A percentile compares a stretch with the other conserved stretches of the same genome.
Conservation (phyloP, 2,329 filamentous ascomycete species). For the Aspergillus eucalypticola region DNA sequence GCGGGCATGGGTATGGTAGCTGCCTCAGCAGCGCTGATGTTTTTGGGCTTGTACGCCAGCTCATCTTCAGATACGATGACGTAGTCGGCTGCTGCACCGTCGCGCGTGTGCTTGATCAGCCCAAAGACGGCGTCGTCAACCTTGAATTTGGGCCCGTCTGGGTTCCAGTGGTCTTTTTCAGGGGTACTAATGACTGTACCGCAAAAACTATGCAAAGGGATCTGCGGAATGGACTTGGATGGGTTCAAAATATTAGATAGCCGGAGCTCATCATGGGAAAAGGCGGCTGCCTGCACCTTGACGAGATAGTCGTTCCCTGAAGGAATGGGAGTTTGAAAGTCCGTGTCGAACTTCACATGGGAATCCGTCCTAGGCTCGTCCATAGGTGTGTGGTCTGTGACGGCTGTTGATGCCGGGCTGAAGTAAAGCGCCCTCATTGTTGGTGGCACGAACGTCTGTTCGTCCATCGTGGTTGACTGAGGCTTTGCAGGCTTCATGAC, state of each 20-base stretch:
- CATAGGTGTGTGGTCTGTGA: conserved; percentile 12
- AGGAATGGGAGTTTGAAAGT: conserved; percentile 40
- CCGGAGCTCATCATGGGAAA: conserved; percentile 42
- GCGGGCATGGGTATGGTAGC: conserved; percentile 41
- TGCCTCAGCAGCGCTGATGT: conserved; percentile 36
- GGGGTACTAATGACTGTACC: conserved; percentile 42
- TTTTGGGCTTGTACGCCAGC: conserved; percentile 40
- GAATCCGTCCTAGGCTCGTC: conserved; percentile 25
- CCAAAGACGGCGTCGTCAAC: conserved; percentile 44
- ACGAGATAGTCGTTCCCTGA: conserved; percentile 42
- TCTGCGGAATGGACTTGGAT: conserved; percentile 32
- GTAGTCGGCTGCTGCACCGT: conserved; percentile 47
- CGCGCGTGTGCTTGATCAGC: conserved; percentile 38
- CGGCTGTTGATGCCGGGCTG: conserved; percentile 24
- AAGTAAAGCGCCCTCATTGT: conserved; percentile 44
- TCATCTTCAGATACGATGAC: conserved; percentile 41
- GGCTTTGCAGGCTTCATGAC: conserved; percentile 25
- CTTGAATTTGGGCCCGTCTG: conserved; percentile 39
- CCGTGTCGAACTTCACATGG: conserved; percentile 34
- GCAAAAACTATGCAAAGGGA: conserved; percentile 45
- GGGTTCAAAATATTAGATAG: conserved; percentile 28
- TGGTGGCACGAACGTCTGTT: conserved; percentile 37
- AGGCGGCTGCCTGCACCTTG: conserved; percentile 42
- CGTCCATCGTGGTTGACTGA: conserved; percentile 33
- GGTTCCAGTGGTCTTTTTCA: conserved; percentile 27